These are phyloP conservation scores for Teratosphaeria destructans DNA, from an alignment of 2,329 filamentous ascomycete species.

Conservation along the genomic window DNA sequence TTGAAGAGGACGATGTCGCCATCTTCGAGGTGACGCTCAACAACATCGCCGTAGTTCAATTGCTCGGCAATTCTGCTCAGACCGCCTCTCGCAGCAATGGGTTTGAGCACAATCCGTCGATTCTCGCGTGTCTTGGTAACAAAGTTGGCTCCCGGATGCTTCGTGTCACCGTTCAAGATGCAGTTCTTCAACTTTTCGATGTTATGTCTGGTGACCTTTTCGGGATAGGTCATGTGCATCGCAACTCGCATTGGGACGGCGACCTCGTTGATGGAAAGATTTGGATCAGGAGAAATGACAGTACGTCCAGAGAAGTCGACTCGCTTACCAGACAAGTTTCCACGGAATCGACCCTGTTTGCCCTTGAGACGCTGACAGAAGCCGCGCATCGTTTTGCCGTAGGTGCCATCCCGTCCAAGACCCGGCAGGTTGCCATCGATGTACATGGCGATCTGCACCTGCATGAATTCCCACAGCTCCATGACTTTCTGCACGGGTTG, in stretches of 20 bases:
- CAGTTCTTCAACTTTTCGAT: conserved; percentile 68
- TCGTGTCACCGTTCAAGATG: conserved; percentile 62
- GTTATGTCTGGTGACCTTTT: conserved; percentile 76
- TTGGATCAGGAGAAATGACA: conserved; percentile 95
- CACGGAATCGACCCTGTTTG: conserved; percentile 93
- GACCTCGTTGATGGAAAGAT: conserved; percentile 85
- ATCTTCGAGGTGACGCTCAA: conserved; percentile 90
- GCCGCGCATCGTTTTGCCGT: conserved; percentile 80
- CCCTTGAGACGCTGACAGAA: conserved; percentile 94
- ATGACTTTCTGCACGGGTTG: conserved; percentile 81
- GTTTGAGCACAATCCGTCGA: conserved; percentile 62
- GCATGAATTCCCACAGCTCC: conserved; percentile 97
- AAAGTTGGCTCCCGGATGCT: conserved; percentile 82
- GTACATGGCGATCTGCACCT: conserved; percentile 92
- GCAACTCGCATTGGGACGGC: conserved; percentile 87
- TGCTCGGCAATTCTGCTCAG: conserved; percentile 60
- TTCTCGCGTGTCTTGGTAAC: conserved; percentile 62
- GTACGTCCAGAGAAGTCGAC: conserved; percentile 97
- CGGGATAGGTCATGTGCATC: conserved; percentile 91
- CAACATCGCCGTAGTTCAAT: conserved; percentile 72
- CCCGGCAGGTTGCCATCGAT: conserved; percentile 95
- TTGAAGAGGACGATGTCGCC: conserved; percentile 97
- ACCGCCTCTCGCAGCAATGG: conserved; percentile 36
- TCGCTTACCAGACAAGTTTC: conserved; percentile 94
- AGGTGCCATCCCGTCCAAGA: conserved; percentile 67